Base-by-base conservation (phyloP, 371 early-diverging fungal species). In the Choanephora cucurbitarum region DNA sequence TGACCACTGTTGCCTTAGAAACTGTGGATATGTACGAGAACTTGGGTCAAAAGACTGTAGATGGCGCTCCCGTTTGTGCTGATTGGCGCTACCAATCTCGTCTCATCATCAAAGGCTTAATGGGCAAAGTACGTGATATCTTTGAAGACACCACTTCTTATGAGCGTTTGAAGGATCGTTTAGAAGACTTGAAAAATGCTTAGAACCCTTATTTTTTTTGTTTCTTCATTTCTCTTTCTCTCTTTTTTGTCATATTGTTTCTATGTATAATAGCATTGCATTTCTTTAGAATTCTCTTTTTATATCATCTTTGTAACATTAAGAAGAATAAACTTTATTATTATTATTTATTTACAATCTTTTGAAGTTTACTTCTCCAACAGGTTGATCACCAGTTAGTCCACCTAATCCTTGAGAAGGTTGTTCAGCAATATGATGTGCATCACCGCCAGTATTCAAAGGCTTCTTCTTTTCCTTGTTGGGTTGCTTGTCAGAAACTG, bases 21-120 rank as follows among this genome's bases (percentile, higher is more conserved):
- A 81, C 93, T 18, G 90, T 90, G 2, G 88, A 90, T 34, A 85
- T 84, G 71, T 95, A 91, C 63, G 79, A 88, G 42, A 88, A 81
- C 53, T 48, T 91, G 49, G 91, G 91, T 32, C 73, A 80, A 19
- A 73, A 80, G 47, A 58, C 45, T 18, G 60, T 60, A 44, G 72
- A 75, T 56, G 72, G 66, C 49, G 62, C 57, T 1, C 64, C 55
- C 44, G 89, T 91, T 18, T 90, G 91, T 62, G 81, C 82, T 31
- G 96, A 96, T 62, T 97, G 96, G 95, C 79, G 77, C 49, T 93
- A 92, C 58, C 94, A 96, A 64, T 75, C 91, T 10, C 86, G 86
- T 61, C 84, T 84, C 70, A 80, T 91, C 33, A 67, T 95, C 57
- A 90, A 90, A 54, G 86, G 92, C 18, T 67, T 96, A 53, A 82